phyloP scores from a whole-genome alignment of 495 filamentous ascomycete species.

The Penicillium subrubescens region DNA sequence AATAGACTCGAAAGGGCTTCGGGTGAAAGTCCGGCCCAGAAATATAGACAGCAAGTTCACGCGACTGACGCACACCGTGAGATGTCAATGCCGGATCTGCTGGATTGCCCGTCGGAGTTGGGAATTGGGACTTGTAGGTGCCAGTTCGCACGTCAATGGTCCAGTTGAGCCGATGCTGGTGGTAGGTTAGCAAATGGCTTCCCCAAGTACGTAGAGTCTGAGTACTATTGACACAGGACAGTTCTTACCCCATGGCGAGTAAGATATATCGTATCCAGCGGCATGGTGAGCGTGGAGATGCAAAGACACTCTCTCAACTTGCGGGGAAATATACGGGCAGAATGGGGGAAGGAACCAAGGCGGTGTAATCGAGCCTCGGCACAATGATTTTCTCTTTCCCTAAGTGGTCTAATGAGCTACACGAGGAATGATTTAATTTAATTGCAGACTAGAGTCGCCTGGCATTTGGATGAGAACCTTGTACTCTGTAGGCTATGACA shows the following conservation, averaged over 20 bases:
- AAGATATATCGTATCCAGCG: conserved; percentile 80
- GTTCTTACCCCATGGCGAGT: conserved; percentile 79
- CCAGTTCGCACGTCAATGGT: conserved; percentile 78
- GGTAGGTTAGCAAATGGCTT: background rate
- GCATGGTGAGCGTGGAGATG: conserved; percentile 31
- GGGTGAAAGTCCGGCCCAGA: conserved; percentile 63
- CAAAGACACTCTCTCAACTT: background rate
- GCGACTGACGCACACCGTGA: conserved; percentile 82
- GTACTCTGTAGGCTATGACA: conserved; percentile 35
- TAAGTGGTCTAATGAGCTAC: background rate
- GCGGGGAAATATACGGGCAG: conserved; percentile 26
- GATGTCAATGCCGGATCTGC: conserved; percentile 85
- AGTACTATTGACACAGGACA: background rate
- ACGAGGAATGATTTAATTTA: conserved; percentile 3
- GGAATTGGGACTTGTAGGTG: conserved; percentile 64
- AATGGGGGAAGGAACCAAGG: conserved; percentile 12
- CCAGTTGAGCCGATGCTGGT: conserved; percentile 88
- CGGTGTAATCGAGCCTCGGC: conserved; percentile 28
- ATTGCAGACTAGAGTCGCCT: conserved; percentile 28
- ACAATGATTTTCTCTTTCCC: background rate
- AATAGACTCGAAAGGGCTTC: conserved; percentile 67
- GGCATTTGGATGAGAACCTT: conserved; percentile 28
- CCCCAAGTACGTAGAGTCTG: background rate
- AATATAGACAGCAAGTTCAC: conserved; percentile 72
- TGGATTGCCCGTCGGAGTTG: conserved; percentile 80